These are phyloP conservation scores for Arachis monticola DNA, from an alignment of 331 rosid genomes.

Conservation along the genomic window DNA sequence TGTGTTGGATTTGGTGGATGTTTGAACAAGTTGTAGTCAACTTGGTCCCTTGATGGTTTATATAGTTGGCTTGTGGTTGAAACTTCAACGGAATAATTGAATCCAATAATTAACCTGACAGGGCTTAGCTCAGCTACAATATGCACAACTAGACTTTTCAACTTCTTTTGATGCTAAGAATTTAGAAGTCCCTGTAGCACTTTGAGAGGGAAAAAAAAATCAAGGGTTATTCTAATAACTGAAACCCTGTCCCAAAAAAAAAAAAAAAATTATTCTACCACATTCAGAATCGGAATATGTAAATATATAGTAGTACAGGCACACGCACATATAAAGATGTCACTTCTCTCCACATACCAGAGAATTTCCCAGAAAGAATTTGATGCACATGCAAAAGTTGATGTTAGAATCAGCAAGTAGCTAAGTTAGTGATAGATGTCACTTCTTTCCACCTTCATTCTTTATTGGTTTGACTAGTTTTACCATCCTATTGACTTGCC, in stretches of 20 bases:
- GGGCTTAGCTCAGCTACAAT: neutral
- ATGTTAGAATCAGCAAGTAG: constrained; percentile 20
- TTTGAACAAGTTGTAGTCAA: constrained; percentile 16
- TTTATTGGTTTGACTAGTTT: constrained; percentile 33
- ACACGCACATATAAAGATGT: constrained; percentile 26
- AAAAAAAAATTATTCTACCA: constrained; percentile 9
- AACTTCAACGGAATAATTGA: constrained; percentile 27
- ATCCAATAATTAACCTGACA: constrained; percentile 22
- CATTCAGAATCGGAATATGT: constrained; percentile 40
- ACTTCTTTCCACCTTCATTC: neutral
- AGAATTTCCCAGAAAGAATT: constrained; percentile 12
- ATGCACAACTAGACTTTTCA: neutral
- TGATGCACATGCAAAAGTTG: constrained; percentile 29
- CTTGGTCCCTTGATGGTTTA: neutral
- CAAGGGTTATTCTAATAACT: constrained; percentile 24
- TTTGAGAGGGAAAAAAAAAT: neutral
- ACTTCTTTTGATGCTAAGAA: neutral
- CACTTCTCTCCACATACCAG: no score
- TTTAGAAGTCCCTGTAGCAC: neutral
- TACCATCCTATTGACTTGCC: constrained; percentile 9
- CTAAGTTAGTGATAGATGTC: neutral
- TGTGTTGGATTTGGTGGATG: constrained; percentile 1
- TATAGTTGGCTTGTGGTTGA: constrained; percentile 21
- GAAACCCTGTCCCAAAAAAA: constrained; percentile 13
- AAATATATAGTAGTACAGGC: constrained; percentile 11